A percentile compares a stretch with the other conserved stretches of the same genome.
These are phyloP conservation scores for Collybia sordida DNA, from an alignment of 768 basidiomycete species.

Conservation along the genomic window DNA sequence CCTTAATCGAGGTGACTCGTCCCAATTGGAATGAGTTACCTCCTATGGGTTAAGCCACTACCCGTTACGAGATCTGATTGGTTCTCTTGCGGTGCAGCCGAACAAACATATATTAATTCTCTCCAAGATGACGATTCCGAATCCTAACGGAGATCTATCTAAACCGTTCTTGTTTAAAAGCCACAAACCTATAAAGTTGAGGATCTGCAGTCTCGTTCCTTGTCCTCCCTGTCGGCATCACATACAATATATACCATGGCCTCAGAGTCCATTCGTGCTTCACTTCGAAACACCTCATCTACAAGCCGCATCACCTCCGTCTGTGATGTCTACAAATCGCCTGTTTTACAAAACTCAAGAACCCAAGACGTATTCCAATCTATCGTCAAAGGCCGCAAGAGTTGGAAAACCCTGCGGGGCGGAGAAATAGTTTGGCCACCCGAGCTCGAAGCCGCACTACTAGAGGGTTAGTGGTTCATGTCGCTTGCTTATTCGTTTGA, in stretches of 20 bases:
- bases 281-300: constrained; percentile 10
- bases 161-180: constrained; percentile 20
- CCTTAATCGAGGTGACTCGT: constrained; percentile 26
- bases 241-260: constrained; percentile 16
- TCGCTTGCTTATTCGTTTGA: not conserved
- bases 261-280: constrained; percentile 12
- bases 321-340: constrained; percentile 21
- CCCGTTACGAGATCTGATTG: constrained; percentile 34
- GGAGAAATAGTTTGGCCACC: constrained; percentile 81
- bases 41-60: constrained; percentile 30
- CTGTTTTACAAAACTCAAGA: constrained; percentile 29
- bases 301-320: constrained; percentile 8
- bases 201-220: constrained; percentile 19
- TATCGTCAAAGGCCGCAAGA: constrained; percentile 68
- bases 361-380: constrained; percentile 63
- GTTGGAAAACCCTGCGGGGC: constrained; percentile 73
- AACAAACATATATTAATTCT: constrained; percentile 21
- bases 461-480: constrained; percentile 53
- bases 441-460: constrained; percentile 72
- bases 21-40: constrained; percentile 32
- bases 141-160: constrained; percentile 23
- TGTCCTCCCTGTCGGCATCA: constrained; percentile 15
- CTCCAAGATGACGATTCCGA: constrained; percentile 19
- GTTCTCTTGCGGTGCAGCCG: constrained; percentile 29
- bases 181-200: constrained; percentile 30